phyloP scores from a whole-genome alignment of 2,329 filamentous ascomycete species.

The Sphaerostilbella broomeana region DNA sequence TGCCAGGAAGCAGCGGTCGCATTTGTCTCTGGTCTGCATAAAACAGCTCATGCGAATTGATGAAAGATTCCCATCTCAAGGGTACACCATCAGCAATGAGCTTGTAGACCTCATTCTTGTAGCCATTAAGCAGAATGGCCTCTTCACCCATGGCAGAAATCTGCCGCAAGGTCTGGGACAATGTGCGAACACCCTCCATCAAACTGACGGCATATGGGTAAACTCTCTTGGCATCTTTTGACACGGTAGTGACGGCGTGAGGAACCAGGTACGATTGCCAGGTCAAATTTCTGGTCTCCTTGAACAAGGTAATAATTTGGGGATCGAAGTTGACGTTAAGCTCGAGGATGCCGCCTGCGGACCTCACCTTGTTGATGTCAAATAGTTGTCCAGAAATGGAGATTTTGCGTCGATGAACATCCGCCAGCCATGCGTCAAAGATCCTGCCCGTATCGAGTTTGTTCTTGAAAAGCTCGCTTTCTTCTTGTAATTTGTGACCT shows the following conservation, averaged over 20 bases:
- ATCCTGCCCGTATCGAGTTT: constrained; percentile 92
- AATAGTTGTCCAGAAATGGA: constrained; percentile 91
- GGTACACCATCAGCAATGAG: constrained; percentile 83
- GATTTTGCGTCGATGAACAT: constrained; percentile 81
- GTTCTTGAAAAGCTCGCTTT: constrained; percentile 89
- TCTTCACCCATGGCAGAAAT: constrained; percentile 84
- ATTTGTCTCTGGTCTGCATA: constrained; percentile 46
- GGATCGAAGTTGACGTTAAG: constrained; percentile 93
- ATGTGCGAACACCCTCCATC: constrained; percentile 96
- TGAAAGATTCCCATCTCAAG: constrained; percentile 94
- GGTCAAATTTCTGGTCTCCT: constrained; percentile 90
- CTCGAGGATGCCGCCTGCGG: constrained; percentile 84
- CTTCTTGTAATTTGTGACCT: constrained; percentile 85
- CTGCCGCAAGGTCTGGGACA: constrained; percentile 78
- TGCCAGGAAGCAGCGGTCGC: constrained; percentile 37
- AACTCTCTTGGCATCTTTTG: constrained; percentile 96
- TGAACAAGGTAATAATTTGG: constrained; percentile 96
- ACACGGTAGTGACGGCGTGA: constrained; percentile 88
- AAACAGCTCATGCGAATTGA: constrained; percentile 88
- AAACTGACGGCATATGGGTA: constrained; percentile 97
- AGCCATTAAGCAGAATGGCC: constrained; percentile 79
- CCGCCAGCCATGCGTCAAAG: constrained; percentile 90
- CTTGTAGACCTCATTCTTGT: constrained; percentile 81
- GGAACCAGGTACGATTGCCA: constrained; percentile 95
- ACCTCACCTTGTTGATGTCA: constrained; percentile 77